Percentiles rank a stretch among this genome's conserved stretches.
phyloP scores from a whole-genome alignment of 129 eudicot genomes.

The Deinandra increscens region DNA sequence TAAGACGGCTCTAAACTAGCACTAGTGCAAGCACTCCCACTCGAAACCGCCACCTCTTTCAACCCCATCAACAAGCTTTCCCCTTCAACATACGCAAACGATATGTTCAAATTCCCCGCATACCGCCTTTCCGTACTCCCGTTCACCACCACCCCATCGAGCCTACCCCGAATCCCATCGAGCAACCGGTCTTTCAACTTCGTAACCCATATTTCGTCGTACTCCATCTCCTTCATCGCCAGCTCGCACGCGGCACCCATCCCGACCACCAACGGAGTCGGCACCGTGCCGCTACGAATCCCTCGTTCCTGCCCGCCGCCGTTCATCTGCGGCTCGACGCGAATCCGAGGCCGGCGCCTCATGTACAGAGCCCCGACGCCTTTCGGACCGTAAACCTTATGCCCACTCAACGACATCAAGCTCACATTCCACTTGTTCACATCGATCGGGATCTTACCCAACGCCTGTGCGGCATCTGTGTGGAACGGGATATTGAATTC shows the following conservation, averaged over 20 bases:
- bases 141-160: constrained; percentile 90
- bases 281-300: constrained; percentile 96
- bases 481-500: constrained; percentile 74
- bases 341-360: constrained; percentile 81
- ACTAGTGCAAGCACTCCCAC: constrained; percentile 99
- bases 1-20: constrained; percentile 98
- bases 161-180: constrained; percentile 57
- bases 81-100: constrained; percentile 95
- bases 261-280: constrained; percentile 92
- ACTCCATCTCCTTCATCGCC: constrained; percentile 89
- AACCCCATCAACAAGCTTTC: constrained; percentile 98
- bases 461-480: constrained; percentile 93
- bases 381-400: constrained; percentile 85
- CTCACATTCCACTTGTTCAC: constrained; percentile 91
- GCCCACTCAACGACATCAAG: constrained; percentile 95
- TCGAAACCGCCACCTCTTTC: constrained; percentile 96
- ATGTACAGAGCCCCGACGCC: constrained; percentile 94
- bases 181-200: constrained; percentile 61
- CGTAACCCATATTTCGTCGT: constrained; percentile 69
- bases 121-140: constrained; percentile 81
- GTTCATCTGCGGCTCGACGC: constrained; percentile 97
- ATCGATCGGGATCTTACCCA: constrained; percentile 83
- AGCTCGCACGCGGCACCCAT: constrained; percentile 96
- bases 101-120: constrained; percentile 86
- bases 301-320: constrained; percentile 99